Base-by-base conservation (phyloP, 305 asterid species). In the Andrographis paniculata region DNA sequence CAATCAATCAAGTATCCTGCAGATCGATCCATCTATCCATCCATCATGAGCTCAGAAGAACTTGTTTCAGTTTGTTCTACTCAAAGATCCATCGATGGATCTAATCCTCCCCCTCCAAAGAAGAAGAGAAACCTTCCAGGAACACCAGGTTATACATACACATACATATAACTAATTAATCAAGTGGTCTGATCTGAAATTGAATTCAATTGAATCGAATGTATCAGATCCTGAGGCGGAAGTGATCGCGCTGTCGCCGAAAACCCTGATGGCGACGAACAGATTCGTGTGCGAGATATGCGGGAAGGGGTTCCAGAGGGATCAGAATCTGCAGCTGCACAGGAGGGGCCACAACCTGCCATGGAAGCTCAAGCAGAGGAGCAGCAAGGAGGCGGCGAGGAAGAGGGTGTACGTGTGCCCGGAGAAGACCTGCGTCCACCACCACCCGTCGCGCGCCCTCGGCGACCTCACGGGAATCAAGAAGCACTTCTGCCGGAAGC, bases 91-190 rank as follows among this genome's bases (percentile, higher is more conserved):
- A n/a, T n/a, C n/a, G n/a, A n/a, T n/a, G n/a, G n/a, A 65, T 69
- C 73, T 46, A 69, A 66, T 55, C 79, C 70, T 20, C 88, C 87
- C 33, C 33, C 33, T 5, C 33, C 33, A 13, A 82, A 82, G 80
- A 87, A 78, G 87, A 87, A 80, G 58, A 63, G 96, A 74, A 87
- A 74, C 56, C 96, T 87, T 35, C 94, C 96, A 4, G 94, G 96
- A 40, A 82, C 70, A 46, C 96, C 96, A 71, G 96, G 80, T 33
- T 33, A n/a, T n/a, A n/a, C n/a, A n/a, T n/a, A n/a, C n/a, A n/a
- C n/a, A n/a, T n/a, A n/a, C n/a, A n/a, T n/a, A n/a, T n/a, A n/a
- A n/a, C n/a, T n/a, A n/a, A n/a, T n/a, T n/a, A n/a, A n/a, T n/a
- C n/a, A n/a, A n/a, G n/a, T n/a, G n/a, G n/a, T n/a, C n/a, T n/a